These are phyloP conservation scores for Fonsecaea monophora DNA, from an alignment of 2,329 filamentous ascomycete species.

Conservation along the genomic window DNA sequence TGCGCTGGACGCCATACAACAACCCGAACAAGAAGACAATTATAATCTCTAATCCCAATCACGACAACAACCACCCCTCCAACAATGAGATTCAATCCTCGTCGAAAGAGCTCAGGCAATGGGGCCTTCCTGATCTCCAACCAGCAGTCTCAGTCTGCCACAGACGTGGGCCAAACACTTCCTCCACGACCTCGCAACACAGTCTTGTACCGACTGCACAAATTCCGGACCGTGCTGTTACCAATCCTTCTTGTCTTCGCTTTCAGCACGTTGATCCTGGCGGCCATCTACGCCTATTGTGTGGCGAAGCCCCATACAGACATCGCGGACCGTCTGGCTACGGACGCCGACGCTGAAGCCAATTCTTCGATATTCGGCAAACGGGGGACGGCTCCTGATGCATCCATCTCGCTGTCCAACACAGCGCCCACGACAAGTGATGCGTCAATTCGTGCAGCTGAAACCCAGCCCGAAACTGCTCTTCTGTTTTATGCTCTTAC, in stretches of 20 bases:
- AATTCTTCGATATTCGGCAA: conserved; percentile 31
- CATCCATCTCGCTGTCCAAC: background rate
- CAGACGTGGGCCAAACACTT: conserved; percentile 3
- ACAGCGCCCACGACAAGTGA: background rate
- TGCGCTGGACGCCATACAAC: conserved; percentile 30
- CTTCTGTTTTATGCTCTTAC: conserved; percentile 39
- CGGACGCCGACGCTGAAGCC: conserved; percentile 27
- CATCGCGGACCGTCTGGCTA: conserved; percentile 30
- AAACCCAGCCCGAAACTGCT: conserved; percentile 22
- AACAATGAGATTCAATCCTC: conserved; percentile 30
- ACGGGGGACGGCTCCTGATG: conserved; percentile 7
- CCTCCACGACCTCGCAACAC: conserved; percentile 21
- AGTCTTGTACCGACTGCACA: conserved; percentile 26
- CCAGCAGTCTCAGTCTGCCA: conserved; percentile 12
- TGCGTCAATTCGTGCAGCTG: background rate
- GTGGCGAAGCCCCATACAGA: conserved; percentile 38
- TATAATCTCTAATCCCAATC: conserved; percentile 17
- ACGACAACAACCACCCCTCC: background rate
- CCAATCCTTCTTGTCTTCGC: conserved; percentile 32
- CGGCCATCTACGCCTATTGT: conserved; percentile 39
- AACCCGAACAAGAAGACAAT: background rate
- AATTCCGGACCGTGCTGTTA: conserved; percentile 32
- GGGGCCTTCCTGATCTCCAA: conserved; percentile 31
- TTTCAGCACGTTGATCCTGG: conserved; percentile 39
- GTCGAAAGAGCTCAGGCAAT: conserved; percentile 24